Evolutionary conservation across 1,139 yeast species (phyloP).

Genomic region (Starmera stellimalicola): DNA sequence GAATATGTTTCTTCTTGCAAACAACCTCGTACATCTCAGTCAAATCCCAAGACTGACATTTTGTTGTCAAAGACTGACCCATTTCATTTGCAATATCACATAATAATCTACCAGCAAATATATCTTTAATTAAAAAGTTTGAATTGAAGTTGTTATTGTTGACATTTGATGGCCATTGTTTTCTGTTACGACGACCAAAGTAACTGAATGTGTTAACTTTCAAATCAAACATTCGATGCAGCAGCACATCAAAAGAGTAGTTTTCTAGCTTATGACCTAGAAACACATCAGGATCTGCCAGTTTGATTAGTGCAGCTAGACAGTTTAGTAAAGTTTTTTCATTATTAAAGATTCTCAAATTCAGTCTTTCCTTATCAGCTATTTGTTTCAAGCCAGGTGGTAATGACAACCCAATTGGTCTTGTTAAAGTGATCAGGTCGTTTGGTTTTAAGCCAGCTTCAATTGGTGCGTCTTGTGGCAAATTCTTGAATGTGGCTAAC

Average conservation of each 20-base stretch:
- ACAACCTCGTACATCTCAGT: conserved; percentile 83
- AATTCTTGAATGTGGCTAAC: conserved; percentile 52
- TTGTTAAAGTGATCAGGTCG: conserved; percentile 56
- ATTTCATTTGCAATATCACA: conserved; percentile 93
- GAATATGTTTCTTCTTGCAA: conserved; percentile 48
- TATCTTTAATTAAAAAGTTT: conserved; percentile 51
- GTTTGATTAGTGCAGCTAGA: conserved; percentile 62
- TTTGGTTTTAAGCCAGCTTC: conserved; percentile 45
- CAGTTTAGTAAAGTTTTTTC: conserved; percentile 70
- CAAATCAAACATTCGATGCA: conserved; percentile 73
- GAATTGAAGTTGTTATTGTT: conserved; percentile 39
- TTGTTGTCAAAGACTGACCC: conserved; percentile 86
- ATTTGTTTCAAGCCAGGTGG: conserved; percentile 67
- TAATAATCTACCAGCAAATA: conserved; percentile 76
- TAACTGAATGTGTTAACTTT: conserved; percentile 70
- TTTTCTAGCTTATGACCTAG: conserved; percentile 83
- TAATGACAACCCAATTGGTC: conserved; percentile 57
- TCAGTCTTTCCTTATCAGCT: conserved; percentile 41
- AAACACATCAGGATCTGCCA: conserved; percentile 81
- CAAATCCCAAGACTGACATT: conserved; percentile 95
- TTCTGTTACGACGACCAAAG: conserved; percentile 72
- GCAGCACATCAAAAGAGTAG: conserved; percentile 67
- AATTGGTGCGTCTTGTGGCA: conserved; percentile 69
- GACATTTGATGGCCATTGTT: conserved; percentile 68
- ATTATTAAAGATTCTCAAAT: conserved; percentile 50